Base-by-base conservation (phyloP, 345 rosid species). In the Euclidium syriacum region DNA sequence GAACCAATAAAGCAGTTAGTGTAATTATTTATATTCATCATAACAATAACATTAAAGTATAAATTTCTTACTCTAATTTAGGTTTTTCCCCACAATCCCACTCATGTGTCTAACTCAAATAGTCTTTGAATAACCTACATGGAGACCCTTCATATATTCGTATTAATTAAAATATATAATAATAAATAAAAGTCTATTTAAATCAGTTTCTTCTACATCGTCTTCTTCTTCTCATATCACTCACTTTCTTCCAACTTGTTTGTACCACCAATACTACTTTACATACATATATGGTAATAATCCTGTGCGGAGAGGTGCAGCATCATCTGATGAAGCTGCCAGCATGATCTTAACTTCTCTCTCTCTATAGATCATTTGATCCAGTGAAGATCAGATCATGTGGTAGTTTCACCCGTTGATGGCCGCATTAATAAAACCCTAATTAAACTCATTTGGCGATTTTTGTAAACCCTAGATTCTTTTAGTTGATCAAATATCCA, bases 391-490 rank as follows among this genome's bases (percentile, higher is more conserved):
- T 76, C 75, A 88, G 90, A 88, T 88, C 96, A 83, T 88, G 58
- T 80, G 91, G 96, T 71, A 74, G 84, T 74, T 85, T 88, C 91
- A 83, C 81, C 96, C 32, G 87, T 74, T 83, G 79, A 64, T 79
- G 82, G 77, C 67, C 17, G 74, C 81, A 82, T 36, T 42, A 9
- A 24, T 15, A 26, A 30, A 40, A 4, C 51, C 69, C 61, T 64
- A 64, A 52, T 52, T 64, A 64, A 52, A 40, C 39, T 6, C 17
- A 61, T 40, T 41, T 39, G 6, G 20, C 14, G 15, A 17, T 54
- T 14, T 36, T 19, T 27, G 27, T 58, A 41, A 24, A 56, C 24
- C 16, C 16, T 58, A 15, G 25, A 30, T 26, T 26, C 17, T 24
- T 38, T 38, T 36, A 24, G 2, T 14, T 25, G 12, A 58, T 26